These are phyloP conservation scores for Corchorus olitorius DNA, from an alignment of 345 rosid species.

Conservation along the genomic window DNA sequence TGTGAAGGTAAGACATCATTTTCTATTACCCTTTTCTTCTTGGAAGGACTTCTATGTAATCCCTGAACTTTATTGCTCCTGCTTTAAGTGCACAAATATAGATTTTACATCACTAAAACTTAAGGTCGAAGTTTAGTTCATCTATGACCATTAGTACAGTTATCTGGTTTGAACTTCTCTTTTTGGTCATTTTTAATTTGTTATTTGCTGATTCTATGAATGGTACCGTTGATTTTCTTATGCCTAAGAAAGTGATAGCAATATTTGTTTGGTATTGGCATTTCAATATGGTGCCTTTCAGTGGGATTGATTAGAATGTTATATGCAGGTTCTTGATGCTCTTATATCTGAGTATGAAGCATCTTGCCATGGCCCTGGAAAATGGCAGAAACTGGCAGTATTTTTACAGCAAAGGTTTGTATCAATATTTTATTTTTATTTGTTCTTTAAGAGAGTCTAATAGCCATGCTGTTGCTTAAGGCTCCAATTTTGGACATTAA, in stretches of 20 bases:
- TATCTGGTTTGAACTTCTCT: not conserved
- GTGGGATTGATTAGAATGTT: constrained; percentile 14
- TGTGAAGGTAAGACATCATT: constrained; percentile 59
- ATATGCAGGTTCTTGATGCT: constrained; percentile 74
- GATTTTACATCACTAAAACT: not conserved
- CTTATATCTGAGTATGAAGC: constrained; percentile 77
- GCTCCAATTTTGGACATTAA: constrained; percentile 7
- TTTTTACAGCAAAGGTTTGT: constrained; percentile 87
- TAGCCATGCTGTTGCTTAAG: not conserved
- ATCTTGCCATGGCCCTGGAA: constrained; percentile 81
- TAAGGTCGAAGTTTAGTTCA: not conserved
- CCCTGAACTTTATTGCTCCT: not conserved
- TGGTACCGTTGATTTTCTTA: not conserved
- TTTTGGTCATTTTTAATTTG: not conserved
- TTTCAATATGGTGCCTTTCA: not conserved
- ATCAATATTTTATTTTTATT: not conserved
- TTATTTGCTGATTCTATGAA: not conserved
- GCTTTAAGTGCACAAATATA: not conserved
- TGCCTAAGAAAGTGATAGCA: not conserved
- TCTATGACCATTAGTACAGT: not conserved
- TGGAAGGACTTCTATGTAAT: not conserved
- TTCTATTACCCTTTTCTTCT: constrained; percentile 5
- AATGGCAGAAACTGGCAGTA: constrained; percentile 87
- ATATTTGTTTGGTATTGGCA: not conserved
- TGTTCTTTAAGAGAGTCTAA: not conserved